Base-by-base conservation (phyloP, 2,329 filamentous ascomycete species). In the Neoarthrinium moseri region DNA sequence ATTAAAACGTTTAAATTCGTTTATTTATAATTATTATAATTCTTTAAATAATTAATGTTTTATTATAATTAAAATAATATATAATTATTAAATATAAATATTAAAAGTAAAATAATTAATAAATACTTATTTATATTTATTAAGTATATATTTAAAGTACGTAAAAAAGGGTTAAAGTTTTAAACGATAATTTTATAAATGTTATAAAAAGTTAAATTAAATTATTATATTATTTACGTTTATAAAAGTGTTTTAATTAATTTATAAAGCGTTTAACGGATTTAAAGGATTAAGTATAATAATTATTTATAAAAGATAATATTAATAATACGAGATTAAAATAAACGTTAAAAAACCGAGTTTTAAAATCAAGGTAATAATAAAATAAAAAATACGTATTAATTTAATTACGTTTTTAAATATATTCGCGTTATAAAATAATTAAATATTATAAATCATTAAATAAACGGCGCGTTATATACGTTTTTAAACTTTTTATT, bases 401-500 rank as follows among this genome's bases (percentile, higher is more conserved):
- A n/a, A n/a, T n/a, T n/a, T n/a, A n/a, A n/a, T n/a, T n/a, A n/a
- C n/a, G n/a, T n/a, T n/a, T n/a, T n/a, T n/a, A n/a, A n/a, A n/a
- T n/a, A n/a, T n/a, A n/a, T n/a, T n/a, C n/a, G n/a, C n/a, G n/a
- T n/a, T n/a, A n/a, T n/a, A n/a, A 37, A 17, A 21, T 37, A 36
- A 45, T 30, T 37, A 38, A 24, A 7, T 36, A 27, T n/a, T 38
- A 45, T 35, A 38, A 38, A 45, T 15, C 20, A 26, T 17, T 24
- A 12, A 37, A 45, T 27, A 38, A 43, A n/a, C 22, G 23, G 24
- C 35, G n/a, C 38, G 21, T 36, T 27, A 26, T n/a, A 20, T 34
- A 21, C n/a, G 26, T 30, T 37, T 29, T 47, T 41, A 47, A 47
- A 22, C 37, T 36, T 38, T 34, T 26, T 40, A 20, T 44, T 48